Percentiles rank a stretch among this genome's conserved stretches.
Evolutionary conservation across 306 rosid genomes (phyloP).

Genomic region (Sechiopsis laciniata): DNA sequence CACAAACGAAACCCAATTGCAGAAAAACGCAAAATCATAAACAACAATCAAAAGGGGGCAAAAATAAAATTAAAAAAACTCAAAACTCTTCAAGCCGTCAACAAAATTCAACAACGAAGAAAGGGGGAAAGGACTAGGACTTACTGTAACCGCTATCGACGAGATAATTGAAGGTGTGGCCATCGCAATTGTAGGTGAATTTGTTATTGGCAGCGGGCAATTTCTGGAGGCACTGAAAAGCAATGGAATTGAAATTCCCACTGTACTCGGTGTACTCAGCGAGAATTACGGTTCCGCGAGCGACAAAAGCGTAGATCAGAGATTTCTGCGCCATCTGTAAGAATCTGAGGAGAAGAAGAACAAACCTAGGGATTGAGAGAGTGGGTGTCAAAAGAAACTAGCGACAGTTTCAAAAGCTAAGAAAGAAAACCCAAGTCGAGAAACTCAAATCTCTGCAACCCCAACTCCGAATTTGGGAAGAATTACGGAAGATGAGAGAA

Average conservation of each 20-base stretch:
- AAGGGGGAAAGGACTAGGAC: slow-evolving; percentile 21
- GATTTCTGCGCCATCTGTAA: slow-evolving; percentile 67
- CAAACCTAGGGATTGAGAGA: background rate
- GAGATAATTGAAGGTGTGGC: slow-evolving; percentile 88
- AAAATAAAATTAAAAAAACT: background rate
- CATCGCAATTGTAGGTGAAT: slow-evolving; percentile 94
- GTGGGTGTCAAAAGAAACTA: background rate
- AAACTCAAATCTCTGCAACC: background rate
- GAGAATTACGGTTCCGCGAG: slow-evolving; percentile 83
- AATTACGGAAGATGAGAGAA: slow-evolving; percentile 26
- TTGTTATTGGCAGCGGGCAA: slow-evolving; percentile 90
- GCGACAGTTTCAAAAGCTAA: background rate
- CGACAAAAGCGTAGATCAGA: slow-evolving; percentile 89
- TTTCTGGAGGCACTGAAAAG: slow-evolving; percentile 96
- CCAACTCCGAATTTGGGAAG: too few relatives aligned
- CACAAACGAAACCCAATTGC: background rate
- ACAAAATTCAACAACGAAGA: background rate
- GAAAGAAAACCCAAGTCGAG: background rate
- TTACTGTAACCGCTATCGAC: slow-evolving; percentile 86
- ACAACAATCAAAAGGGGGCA: slow-evolving; percentile 1
- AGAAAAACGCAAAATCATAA: too few relatives aligned
- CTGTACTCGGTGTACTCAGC: slow-evolving; percentile 93
- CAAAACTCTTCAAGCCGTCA: background rate
- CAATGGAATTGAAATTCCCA: slow-evolving; percentile 92
- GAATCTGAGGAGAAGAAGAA: background rate